A percentile compares a stretch with the other conserved stretches of the same genome.
These are phyloP conservation scores for Aureobasidium sp. DNA, from an alignment of 2,329 filamentous ascomycete species.

Conservation along the genomic window DNA sequence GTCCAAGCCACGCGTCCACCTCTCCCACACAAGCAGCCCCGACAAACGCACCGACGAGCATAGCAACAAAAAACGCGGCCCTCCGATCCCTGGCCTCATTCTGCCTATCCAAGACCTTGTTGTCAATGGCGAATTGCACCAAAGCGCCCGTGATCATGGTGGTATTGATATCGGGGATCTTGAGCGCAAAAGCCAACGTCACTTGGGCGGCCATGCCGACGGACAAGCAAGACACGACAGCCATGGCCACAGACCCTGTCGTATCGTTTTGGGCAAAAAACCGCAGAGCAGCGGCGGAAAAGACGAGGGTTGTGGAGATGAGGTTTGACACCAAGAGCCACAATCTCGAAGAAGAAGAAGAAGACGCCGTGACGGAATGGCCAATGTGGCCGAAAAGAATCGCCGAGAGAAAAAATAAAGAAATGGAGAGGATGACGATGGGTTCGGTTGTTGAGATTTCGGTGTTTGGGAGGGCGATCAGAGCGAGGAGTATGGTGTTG, in stretches of 20 bases:
- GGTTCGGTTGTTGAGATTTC: conserved; percentile 14
- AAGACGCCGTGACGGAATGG: too few species aligned
- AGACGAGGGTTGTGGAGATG: conserved; percentile 23
- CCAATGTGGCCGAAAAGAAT: conserved; percentile 25
- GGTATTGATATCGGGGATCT: conserved; percentile 27
- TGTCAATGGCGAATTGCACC: conserved; percentile 24
- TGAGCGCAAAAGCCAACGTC: conserved; percentile 22
- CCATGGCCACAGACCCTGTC: conserved; percentile 19
- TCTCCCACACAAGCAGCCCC: conserved; percentile 21
- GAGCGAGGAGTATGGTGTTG: conserved; percentile 56
- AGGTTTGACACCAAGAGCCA: conserved; percentile 24
- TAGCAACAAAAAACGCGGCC: conserved; percentile 21
- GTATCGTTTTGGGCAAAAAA: conserved; percentile 17
- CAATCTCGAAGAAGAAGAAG: too few species aligned
- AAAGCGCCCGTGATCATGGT: conserved; percentile 28
- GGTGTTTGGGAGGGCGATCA: conserved; percentile 26
- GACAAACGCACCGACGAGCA: conserved; percentile 25
- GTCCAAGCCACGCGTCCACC: conserved; percentile 19
- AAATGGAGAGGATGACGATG: conserved; percentile 24
- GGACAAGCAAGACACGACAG: conserved; percentile 20
- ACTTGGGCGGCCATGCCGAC: conserved; percentile 25
- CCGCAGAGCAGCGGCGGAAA: conserved; percentile 23
- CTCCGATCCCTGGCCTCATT: conserved; percentile 24
- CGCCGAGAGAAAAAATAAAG: conserved; percentile 24
- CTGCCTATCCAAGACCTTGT: conserved; percentile 20